Percentiles rank a stretch among this genome's conserved stretches.
These are phyloP conservation scores for Euryodendron excelsum DNA, from an alignment of 148 eudicot genomes.

Conservation along the genomic window DNA sequence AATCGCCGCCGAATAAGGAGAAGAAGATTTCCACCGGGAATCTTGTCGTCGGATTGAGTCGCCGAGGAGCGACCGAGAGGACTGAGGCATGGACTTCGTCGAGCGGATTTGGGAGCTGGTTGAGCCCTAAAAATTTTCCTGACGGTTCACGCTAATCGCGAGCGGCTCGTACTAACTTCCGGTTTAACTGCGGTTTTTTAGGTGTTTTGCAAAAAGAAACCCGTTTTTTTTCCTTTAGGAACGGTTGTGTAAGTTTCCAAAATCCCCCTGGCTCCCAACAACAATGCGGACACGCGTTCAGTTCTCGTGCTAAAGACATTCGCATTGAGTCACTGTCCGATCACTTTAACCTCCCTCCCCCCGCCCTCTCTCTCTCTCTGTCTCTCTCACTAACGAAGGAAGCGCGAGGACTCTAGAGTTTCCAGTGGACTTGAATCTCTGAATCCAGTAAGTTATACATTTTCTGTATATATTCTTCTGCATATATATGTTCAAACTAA, in stretches of 20 bases:
- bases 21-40: background rate
- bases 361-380: background rate
- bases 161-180: background rate
- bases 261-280: too few species aligned
- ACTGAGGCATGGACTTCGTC: background rate
- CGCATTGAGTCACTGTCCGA: too few species aligned
- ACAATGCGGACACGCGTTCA: too few species aligned
- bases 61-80: background rate
- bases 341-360: background rate
- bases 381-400: background rate
- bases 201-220: too few species aligned
- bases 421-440: background rate
- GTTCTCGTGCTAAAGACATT: too few species aligned
- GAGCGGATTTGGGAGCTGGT: background rate
- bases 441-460: background rate
- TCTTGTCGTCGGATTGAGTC: background rate
- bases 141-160: background rate
- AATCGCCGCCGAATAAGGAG: background rate
- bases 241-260: too few species aligned
- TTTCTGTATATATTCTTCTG: background rate
- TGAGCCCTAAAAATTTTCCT: background rate
- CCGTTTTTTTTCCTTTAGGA: too few species aligned
- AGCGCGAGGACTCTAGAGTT: background rate
- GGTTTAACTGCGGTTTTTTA: too few species aligned
- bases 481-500: background rate